phyloP scores from a whole-genome alignment of 2,329 filamentous ascomycete genomes.

The Aspergillus fumigatus region DNA sequence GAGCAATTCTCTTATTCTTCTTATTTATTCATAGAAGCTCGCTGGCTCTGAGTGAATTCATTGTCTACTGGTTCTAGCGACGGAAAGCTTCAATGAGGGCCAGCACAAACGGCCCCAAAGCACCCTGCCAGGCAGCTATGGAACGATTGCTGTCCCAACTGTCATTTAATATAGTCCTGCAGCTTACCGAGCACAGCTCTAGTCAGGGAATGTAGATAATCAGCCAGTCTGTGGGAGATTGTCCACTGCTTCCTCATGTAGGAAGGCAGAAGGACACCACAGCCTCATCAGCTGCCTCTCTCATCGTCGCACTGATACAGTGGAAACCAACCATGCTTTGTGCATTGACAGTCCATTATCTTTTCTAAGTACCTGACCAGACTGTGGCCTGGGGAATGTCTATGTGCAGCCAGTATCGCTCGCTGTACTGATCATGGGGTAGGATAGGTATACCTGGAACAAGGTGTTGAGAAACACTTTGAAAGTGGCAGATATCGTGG shows the following conservation, averaged over 20 bases:
- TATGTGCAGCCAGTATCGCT: not conserved
- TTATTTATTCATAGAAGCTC: not conserved
- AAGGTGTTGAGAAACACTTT: not conserved
- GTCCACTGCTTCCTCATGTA: not conserved
- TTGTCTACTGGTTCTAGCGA: not conserved
- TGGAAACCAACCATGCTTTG: not conserved
- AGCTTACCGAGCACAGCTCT: not conserved
- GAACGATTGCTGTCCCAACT: not conserved
- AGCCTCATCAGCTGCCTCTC: not conserved
- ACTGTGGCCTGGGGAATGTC: not conserved
- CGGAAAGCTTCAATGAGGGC: not conserved
- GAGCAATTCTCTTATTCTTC: not conserved
- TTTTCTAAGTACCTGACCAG: not conserved
- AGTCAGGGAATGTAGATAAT: not conserved
- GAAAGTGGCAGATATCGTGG: not conserved
- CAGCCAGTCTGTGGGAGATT: not conserved
- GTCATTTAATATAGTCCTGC: not conserved
- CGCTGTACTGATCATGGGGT: not conserved
- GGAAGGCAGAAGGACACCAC: not conserved
- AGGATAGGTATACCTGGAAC: not conserved
- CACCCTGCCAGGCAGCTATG: not conserved
- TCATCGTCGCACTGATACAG: not conserved
- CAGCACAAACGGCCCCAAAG: not conserved
- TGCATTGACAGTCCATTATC: not conserved
- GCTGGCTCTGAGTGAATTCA: not conserved